phyloP scores from a whole-genome alignment of 1,284 basidiomycete species.

The Earliella scabrosa region DNA sequence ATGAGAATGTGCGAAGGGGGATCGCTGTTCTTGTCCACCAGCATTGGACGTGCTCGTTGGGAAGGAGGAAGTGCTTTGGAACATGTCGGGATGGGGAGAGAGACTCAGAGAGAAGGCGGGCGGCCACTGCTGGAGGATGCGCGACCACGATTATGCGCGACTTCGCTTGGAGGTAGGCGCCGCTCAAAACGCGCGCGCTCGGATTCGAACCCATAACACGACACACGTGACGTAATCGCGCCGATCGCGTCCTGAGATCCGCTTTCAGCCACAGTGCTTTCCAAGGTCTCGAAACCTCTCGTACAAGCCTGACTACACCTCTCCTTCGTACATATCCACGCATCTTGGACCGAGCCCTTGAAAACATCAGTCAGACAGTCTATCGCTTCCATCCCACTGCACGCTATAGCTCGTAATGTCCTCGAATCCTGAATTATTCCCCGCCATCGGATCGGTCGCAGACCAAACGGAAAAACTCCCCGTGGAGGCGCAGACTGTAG shows the following conservation, averaged over 20 bases:
- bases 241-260: slow-evolving; percentile 13
- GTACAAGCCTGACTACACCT: slow-evolving; percentile 4
- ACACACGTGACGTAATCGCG: slow-evolving; percentile 24
- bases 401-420: slow-evolving; percentile 19
- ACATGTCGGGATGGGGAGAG: slow-evolving; percentile 11
- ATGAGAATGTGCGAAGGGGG: slow-evolving; percentile 32
- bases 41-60: slow-evolving; percentile 15
- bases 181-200: slow-evolving; percentile 4
- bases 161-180: not conserved
- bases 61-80: slow-evolving; percentile 29
- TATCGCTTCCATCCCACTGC: not conserved
- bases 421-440: slow-evolving; percentile 43
- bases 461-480: slow-evolving; percentile 40
- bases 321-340: slow-evolving; percentile 6
- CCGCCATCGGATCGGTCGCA: slow-evolving; percentile 51
- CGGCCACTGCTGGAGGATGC: not conserved
- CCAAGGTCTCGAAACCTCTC: slow-evolving; percentile 16
- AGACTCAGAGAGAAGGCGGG: not conserved
- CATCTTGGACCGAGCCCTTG: not conserved
- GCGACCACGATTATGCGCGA: not conserved
- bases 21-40: slow-evolving; percentile 25
- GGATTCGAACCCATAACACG: slow-evolving; percentile 8
- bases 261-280: slow-evolving; percentile 19
- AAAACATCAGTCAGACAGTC: not conserved
- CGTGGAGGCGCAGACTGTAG: slow-evolving; percentile 31